Base-by-base conservation (phyloP, 106 monocot genomes). In the Allium cepa region DNA sequence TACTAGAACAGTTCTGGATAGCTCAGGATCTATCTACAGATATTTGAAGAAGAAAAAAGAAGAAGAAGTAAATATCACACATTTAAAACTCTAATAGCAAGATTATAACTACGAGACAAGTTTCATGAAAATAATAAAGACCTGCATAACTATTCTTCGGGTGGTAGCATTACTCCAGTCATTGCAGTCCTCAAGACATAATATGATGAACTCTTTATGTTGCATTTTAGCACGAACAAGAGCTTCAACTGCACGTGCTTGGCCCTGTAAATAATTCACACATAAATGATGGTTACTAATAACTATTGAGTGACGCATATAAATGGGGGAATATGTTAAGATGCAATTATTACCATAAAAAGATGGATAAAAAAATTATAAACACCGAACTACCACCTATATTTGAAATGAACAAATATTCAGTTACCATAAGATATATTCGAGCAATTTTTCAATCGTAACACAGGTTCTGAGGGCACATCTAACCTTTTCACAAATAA, bases 151-250 rank as follows among this genome's bases (percentile, higher is more conserved):
- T 64, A 84, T 64, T 84, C 81, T 84, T 7, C 93, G 83, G 45
- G 93, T 93, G 26, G 81, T 93, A 66, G 93, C 93, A 75, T 93
- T 93, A 78, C 88, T 89, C 93, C 93, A 93, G 67, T 93, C 93
- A 73, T 86, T 86, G 60, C 81, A 84, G 69, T 93, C 93, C 75
- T 93, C 93, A 50, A 93, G 86, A 60, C 93, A 93, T 57, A 93
- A 75, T 60, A 93, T 89, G 67, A 93, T 89, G 59, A 84, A 84
- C 71, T 93, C 93, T 58, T 82, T 89, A 56, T 82, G 85, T 47
- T 89, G 89, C 81, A 93, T 89, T 72, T 89, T 93, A 56, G 93
- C 85, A 56, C 89, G 80, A 51, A 93, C 86, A 73, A 93, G 89
- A 36, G 81, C 73, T 80, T 93, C 93, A 36, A 93, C 93, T 56